phyloP scores from a whole-genome alignment of 2,329 filamentous ascomycete species.

The Claviceps monticola region DNA sequence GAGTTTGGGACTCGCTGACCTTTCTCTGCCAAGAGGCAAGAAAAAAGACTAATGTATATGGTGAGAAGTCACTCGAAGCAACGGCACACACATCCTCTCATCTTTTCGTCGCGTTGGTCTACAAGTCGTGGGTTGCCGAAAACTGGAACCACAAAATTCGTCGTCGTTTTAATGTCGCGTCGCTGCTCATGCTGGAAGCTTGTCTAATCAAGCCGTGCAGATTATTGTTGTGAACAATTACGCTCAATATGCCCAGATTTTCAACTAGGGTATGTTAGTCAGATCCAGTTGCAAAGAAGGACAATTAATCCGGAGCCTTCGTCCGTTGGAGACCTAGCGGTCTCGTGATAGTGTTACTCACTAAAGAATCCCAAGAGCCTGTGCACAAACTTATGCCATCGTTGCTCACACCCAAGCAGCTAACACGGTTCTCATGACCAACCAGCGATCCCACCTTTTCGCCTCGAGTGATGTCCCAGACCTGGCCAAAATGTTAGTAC shows the following conservation, averaged over 20 bases:
- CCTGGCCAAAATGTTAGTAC: slow-evolving; percentile 37
- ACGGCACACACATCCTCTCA: too few species aligned
- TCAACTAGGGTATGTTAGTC: slow-evolving; percentile 42
- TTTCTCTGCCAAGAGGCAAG: neutral
- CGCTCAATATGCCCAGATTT: slow-evolving; percentile 70
- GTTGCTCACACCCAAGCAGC: slow-evolving; percentile 96
- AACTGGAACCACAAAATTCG: slow-evolving; percentile 15
- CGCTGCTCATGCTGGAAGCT: slow-evolving; percentile 16
- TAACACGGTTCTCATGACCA: slow-evolving; percentile 96
- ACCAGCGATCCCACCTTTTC: slow-evolving; percentile 95
- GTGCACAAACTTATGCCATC: slow-evolving; percentile 98
- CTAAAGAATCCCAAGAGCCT: slow-evolving; percentile 97
- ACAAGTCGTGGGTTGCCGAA: slow-evolving; percentile 15
- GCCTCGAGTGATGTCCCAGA: slow-evolving; percentile 93
- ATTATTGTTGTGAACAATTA: slow-evolving; percentile 10
- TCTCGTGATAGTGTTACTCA: slow-evolving; percentile 35
- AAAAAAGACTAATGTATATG: slow-evolving; percentile 7
- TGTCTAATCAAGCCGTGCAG: slow-evolving; percentile 16
- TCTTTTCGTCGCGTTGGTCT: slow-evolving; percentile 6
- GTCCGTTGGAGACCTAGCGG: neutral
- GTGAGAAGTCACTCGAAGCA: too few species aligned
- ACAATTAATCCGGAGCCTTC: too few species aligned
- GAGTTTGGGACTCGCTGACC: neutral
- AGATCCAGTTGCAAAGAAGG: too few species aligned
- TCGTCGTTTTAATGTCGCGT: slow-evolving; percentile 16